phyloP scores from a whole-genome alignment of 2,329 filamentous ascomycete genomes.

The Aspergillus sp. region DNA sequence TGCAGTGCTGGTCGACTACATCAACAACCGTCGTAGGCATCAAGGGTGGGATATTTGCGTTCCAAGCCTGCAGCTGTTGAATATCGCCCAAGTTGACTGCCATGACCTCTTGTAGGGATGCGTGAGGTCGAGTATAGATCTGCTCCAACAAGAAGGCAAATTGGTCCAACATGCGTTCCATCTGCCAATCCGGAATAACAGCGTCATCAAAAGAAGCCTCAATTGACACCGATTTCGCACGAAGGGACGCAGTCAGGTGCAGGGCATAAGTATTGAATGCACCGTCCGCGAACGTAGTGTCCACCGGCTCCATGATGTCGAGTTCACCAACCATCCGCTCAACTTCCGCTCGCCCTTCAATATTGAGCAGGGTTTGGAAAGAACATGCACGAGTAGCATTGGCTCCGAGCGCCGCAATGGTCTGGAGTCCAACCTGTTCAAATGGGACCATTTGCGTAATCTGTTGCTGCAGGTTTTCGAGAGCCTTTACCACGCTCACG shows the following conservation, averaged over 20 bases:
- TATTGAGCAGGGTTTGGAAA: slow-evolving; percentile 41
- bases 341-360: slow-evolving; percentile 21
- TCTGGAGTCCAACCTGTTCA: slow-evolving; percentile 54
- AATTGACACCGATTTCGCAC: not conserved
- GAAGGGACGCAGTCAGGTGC: not conserved
- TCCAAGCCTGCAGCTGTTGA: slow-evolving; percentile 7
- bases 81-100: slow-evolving; percentile 1
- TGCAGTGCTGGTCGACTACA: not conserved
- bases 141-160: slow-evolving; percentile 12
- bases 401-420: slow-evolving; percentile 50
- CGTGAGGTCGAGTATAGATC: slow-evolving; percentile 17
- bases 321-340: not conserved
- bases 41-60: not conserved
- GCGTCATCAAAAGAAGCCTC: slow-evolving; percentile 6
- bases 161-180: slow-evolving; percentile 11
- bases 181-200: slow-evolving; percentile 7
- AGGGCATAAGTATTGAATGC: slow-evolving; percentile 12
- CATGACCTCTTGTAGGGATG: not conserved
- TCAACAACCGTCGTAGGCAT: slow-evolving; percentile 1
- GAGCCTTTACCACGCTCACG: slow-evolving; percentile 43
- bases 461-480: slow-evolving; percentile 54
- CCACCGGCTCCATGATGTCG: not conserved
- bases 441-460: slow-evolving; percentile 55
- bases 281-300: not conserved
- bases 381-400: slow-evolving; percentile 38